Evolutionary conservation across 768 basidiomycete species (phyloP), one percentile per base, ranked within the genome.

Genomic region (Hygrocybe coccinea): DNA sequence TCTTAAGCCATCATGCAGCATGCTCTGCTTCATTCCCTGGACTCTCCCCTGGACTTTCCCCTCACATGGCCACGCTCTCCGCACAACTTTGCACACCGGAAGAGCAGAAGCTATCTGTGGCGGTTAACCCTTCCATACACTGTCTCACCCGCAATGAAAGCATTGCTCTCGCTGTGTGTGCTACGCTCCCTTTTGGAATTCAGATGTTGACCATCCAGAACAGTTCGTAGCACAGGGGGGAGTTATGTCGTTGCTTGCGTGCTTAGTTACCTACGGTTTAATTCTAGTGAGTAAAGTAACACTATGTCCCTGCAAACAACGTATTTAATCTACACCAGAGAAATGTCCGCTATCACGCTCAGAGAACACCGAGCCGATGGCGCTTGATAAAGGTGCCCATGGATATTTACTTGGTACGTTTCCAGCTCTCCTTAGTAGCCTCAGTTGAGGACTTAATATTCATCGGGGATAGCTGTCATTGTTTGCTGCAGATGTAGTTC

Each of bases 121-220:
- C 2, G 14, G 21, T 8, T 33, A 17, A 35, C 17, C 3, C 48
- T 15, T n/a, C 34, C 9, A 12, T 49, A 15, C 51, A 52, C 25
- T 57, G 56, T 46, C 50, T 52, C 5, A 52, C 56, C 14, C 56
- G 50, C 14, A 49, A 43, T 17, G 49, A 56, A 25, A 56, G 49
- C 24, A 51, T 56, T 24, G 49, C 45, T 5, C 50, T 56, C 15
- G 22, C 39, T 1, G 55, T 56, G 25, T 51, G 22, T 35, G n/a
- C 10, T 21, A 2, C 19, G 10, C 11, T 19, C 34, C 15, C 12
- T 36, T 43, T 24, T 25, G n/a, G 39, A 15, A 49, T 2, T 8
- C n/a, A 2, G 15, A 15, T 38, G 2, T 34, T 45, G 12, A 6
- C 44, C n/a, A 3, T 21, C 29, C 19, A 5, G n/a, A 12, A 8